phyloP scores from a whole-genome alignment of 805 yeast species.

The Candida awuae region DNA sequence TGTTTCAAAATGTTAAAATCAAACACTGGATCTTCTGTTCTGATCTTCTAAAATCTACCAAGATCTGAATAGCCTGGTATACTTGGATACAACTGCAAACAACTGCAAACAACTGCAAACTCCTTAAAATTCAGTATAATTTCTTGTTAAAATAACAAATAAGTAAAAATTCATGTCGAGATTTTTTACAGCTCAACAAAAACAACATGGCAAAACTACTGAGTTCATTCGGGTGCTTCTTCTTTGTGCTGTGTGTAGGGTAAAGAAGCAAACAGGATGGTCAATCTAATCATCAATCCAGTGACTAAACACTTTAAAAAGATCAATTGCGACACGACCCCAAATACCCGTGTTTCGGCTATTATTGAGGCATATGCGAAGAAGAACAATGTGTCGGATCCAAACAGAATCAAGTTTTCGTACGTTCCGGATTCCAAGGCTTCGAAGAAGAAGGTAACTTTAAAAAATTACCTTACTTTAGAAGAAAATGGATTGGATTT shows the following conservation, averaged over 20 bases:
- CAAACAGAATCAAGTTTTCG: slow-evolving; percentile 52
- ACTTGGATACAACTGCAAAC: too few species aligned
- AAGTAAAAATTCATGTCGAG: too few species aligned
- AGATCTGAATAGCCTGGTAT: too few species aligned
- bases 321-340: slow-evolving; percentile 35
- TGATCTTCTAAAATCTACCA: not conserved
- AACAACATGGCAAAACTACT: too few species aligned
- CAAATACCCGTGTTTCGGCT: slow-evolving; percentile 26
- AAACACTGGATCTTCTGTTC: too few species aligned
- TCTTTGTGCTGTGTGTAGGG: not conserved
- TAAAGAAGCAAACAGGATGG: slow-evolving; percentile 29
- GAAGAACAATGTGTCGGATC: slow-evolving; percentile 30
- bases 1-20: too few species aligned
- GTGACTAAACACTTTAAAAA: slow-evolving; percentile 53
- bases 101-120: too few species aligned
- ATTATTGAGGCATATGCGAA: slow-evolving; percentile 36
- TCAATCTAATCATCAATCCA: slow-evolving; percentile 43
- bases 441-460: slow-evolving; percentile 33
- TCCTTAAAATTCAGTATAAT: too few species aligned
- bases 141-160: too few species aligned
- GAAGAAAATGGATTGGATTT: slow-evolving; percentile 36
- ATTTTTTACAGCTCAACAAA: too few species aligned
- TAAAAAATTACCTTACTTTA: slow-evolving; percentile 39
- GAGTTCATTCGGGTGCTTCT: not conserved
- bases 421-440: slow-evolving; percentile 20